Base-by-base conservation (phyloP, 164 flowering plant species). In the Stephania japonica region DNA sequence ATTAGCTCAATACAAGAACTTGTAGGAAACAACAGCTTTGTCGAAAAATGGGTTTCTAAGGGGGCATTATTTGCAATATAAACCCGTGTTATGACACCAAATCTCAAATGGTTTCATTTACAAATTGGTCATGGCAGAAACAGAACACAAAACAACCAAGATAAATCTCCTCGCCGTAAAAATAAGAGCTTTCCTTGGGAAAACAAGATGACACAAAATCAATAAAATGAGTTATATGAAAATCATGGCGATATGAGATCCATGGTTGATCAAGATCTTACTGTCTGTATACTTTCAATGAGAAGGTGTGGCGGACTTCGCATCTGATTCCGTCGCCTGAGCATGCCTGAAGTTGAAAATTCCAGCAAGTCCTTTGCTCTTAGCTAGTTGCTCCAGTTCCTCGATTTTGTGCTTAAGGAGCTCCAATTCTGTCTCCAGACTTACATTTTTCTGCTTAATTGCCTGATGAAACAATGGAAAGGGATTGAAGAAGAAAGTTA, bases 401-500 rank as follows among this genome's bases (percentile, higher is more conserved):
- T 77, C 82, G 18, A 89, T 59, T 79, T 82, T 86, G 27, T 78
- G 83, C 85, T 78, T 84, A 16, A 91, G 83, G 69, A 72, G 81
- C 80, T 86, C 90, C 64, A 90, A 47, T 83, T 91, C 91, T 77
- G 56, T 80, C 9, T 82, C 77, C 61, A 89, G 78, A 5, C 75
- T 82, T 68, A 90, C 94, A 53, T 87, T 86, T 74, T 83, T 85
- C 80, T 85, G 77, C 78, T 81, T 88, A 83, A 94, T 69, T 73
- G 81, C 88, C 98, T 93, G 56, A 66, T 68, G 61, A 73, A 38
- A 43, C 62, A 47, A 75, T 65, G 5, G 73, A 64, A 38, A 26
- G n/a, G 49, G 23, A 21, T 25, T 23, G 13, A 68, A 7, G 16
- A 27, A 67, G 41, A 41, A 13, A 38, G 21, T 23, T 72, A 13